A percentile compares a stretch with the other conserved stretches of the same genome.
These are phyloP conservation scores for Kluyveromyces lactis DNA, from an alignment of 805 yeast genomes.

Conservation along the genomic window DNA sequence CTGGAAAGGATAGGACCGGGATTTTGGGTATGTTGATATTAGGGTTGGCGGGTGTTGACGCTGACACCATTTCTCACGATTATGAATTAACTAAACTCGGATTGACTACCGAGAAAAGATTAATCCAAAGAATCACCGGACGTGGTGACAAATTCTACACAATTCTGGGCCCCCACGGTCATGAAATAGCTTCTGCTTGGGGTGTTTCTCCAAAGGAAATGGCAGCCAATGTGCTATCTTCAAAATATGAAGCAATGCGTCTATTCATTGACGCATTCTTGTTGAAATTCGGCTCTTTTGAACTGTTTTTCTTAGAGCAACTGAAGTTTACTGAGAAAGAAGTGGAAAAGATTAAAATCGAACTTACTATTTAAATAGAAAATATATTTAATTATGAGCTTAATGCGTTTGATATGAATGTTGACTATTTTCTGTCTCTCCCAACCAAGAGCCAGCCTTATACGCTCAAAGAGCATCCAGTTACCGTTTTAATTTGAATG, in stretches of 20 bases:
- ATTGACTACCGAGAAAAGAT: conserved; percentile 35
- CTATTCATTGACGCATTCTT: conserved; percentile 49
- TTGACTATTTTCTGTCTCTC: no score
- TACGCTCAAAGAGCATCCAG: no score
- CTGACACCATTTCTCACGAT: conserved; percentile 58
- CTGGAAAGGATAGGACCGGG: conserved; percentile 86
- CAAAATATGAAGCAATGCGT: conserved; percentile 64
- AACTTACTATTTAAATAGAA: no score
- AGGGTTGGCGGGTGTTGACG: conserved; percentile 55
- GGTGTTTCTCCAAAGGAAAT: conserved; percentile 36
- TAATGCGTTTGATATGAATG: no score
- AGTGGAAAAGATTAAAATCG: conserved; percentile 25
- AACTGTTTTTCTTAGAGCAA: conserved; percentile 35
- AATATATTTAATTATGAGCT: no score
- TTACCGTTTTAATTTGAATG: no score
- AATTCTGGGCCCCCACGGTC: conserved; percentile 19
- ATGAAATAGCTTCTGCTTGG: conserved; percentile 23
- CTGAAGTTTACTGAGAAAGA: conserved; percentile 42
- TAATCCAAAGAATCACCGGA: conserved; percentile 23
- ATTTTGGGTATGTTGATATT: conserved; percentile 60
- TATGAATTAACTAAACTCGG: conserved; percentile 71
- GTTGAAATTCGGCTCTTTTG: conserved; percentile 45
- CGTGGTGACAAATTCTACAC: conserved; percentile 31
- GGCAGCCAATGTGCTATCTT: conserved; percentile 50
- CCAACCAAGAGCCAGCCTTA: no score